Conservation (phyloP, 768 basidiomycete genomes). For the Boletellus ananas region DNA sequence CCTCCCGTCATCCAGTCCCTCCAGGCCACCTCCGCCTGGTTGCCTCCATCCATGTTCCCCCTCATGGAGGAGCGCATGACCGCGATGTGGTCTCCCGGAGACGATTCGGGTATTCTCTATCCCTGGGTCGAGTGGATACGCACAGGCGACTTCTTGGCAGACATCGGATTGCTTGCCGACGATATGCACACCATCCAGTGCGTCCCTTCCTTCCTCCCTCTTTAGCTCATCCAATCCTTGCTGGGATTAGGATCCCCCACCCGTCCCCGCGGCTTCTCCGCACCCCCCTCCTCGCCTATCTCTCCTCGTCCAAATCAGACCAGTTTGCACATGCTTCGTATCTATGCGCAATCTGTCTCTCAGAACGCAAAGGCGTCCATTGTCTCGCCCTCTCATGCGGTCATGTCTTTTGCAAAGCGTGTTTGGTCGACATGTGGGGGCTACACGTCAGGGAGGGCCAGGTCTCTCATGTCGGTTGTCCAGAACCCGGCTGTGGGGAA, state of each 20-base stretch:
- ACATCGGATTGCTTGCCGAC: constrained; percentile 38
- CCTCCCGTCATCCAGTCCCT: constrained; percentile 56
- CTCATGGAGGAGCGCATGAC: constrained; percentile 40
- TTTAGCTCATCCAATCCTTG: constrained; percentile 26
- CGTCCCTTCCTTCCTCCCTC: constrained; percentile 17
- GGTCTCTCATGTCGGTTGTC: constrained; percentile 71
- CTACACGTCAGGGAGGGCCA: constrained; percentile 79
- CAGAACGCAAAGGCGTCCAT: constrained; percentile 66
- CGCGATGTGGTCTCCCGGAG: constrained; percentile 52
- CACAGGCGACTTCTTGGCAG: constrained; percentile 57
- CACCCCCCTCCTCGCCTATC: constrained; percentile 45
- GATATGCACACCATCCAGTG: constrained; percentile 30
- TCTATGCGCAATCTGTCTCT: constrained; percentile 73
- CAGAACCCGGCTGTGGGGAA: constrained; percentile 78
- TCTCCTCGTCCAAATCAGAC: constrained; percentile 42
- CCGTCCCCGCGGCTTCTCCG: constrained; percentile 52
- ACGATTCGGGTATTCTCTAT: constrained; percentile 56
- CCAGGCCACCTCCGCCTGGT: constrained; percentile 57
- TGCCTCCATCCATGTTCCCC: constrained; percentile 34
- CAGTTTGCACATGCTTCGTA: constrained; percentile 65
- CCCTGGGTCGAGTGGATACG: constrained; percentile 71
- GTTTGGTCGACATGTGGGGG: constrained; percentile 78
- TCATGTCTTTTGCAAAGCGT: constrained; percentile 83
- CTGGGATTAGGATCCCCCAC: constrained; percentile 41
- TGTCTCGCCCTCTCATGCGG: constrained; percentile 68